These are phyloP conservation scores for Golubevia sp. DNA, from an alignment of 1,284 basidiomycete species.

Conservation along the genomic window DNA sequence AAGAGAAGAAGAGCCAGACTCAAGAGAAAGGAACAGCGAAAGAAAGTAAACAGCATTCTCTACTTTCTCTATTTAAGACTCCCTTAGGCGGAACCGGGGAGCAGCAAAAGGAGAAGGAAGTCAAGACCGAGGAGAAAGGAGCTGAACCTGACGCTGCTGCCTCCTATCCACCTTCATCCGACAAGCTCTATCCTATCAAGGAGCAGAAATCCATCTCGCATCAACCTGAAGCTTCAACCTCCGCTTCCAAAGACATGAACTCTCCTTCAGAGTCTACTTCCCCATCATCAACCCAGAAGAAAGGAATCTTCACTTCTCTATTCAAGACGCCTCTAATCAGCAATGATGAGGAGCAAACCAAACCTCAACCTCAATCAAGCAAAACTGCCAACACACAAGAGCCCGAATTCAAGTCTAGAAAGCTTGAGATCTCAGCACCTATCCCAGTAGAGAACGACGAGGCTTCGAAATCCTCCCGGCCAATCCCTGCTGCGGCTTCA, in stretches of 20 bases:
- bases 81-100: too few species aligned
- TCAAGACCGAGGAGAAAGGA: not conserved
- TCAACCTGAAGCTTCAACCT: constrained; percentile 3
- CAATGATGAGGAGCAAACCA: not conserved
- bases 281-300: too few species aligned
- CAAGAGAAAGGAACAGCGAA: not conserved
- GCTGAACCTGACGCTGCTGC: not conserved
- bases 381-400: too few species aligned
- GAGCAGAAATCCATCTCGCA: constrained; percentile 2
- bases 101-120: not conserved
- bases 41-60: too few species aligned
- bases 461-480: not conserved
- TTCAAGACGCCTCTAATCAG: too few species aligned
- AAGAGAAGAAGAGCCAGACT: constrained; percentile 1
- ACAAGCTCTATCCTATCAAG: not conserved
- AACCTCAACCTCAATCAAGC: not conserved
- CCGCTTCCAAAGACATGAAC: too few species aligned
- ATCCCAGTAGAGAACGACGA: not conserved
- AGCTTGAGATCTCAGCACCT: not conserved
- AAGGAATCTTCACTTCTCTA: too few species aligned
- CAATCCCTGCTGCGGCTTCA: not conserved
- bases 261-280: too few species aligned
- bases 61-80: too few species aligned
- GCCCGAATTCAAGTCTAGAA: too few species aligned
- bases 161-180: too few species aligned